Conservation (phyloP, 2,329 filamentous ascomycete genomes). For the Kalmusia sp. region DNA sequence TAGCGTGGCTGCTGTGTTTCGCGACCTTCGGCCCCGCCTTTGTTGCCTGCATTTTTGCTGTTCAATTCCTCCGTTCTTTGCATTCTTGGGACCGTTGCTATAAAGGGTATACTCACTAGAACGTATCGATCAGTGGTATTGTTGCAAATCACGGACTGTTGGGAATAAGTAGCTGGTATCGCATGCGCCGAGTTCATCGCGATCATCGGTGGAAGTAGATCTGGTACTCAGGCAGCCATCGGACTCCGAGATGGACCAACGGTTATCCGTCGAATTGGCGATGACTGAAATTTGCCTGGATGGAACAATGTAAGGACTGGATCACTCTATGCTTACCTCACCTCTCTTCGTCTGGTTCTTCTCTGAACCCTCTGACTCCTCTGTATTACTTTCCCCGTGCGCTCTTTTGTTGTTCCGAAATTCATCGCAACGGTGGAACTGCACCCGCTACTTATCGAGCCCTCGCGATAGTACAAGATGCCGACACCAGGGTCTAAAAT, state of each 20-base stretch:
- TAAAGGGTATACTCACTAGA: too few species aligned
- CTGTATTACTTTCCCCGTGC: neutral
- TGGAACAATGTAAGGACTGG: neutral
- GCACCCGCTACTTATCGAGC: too few species aligned
- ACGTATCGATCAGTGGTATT: neutral
- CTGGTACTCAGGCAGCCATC: neutral
- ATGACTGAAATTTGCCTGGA: neutral
- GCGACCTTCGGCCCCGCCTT: slow-evolving; percentile 3
- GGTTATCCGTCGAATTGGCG: neutral
- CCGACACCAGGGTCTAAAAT: slow-evolving; percentile 24
- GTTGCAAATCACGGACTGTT: too few species aligned
- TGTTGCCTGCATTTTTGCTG: too few species aligned
- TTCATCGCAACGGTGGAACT: too few species aligned
- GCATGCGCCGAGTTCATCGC: neutral
- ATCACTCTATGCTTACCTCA: neutral
- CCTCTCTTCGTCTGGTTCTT: neutral
- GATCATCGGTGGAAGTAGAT: neutral
- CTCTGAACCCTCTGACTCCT: neutral
- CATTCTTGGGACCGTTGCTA: too few species aligned
- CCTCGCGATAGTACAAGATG: too few species aligned
- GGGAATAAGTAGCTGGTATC: neutral
- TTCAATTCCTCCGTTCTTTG: too few species aligned
- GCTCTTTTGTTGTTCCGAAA: too few species aligned
- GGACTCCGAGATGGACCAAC: slow-evolving; percentile 7
- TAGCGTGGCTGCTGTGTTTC: slow-evolving; percentile 2